phyloP scores from a whole-genome alignment of 352 stramenopile species.

The Pythium insidiosum region DNA sequence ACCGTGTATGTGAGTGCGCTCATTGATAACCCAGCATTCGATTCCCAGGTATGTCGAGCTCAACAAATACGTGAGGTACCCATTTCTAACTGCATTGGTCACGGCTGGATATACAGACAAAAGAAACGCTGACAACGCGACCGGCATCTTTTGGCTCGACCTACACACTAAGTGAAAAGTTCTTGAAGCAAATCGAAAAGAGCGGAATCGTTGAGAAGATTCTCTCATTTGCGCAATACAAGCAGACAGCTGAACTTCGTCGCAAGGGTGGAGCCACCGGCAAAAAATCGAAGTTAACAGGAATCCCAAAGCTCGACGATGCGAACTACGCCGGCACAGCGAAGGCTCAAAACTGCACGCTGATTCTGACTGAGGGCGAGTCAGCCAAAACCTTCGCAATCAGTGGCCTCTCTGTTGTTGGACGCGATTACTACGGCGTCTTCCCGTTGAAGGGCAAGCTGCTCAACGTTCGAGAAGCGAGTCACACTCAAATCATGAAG shows the following conservation, averaged over 20 bases:
- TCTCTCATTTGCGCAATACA: slow-evolving; percentile 88
- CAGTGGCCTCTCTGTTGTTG: slow-evolving; percentile 94
- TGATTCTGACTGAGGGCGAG: slow-evolving; percentile 99
- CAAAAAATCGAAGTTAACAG: slow-evolving; percentile 81
- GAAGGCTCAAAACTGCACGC: slow-evolving; percentile 88
- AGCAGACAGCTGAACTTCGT: slow-evolving; percentile 88
- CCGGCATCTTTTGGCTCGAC: slow-evolving; percentile 80
- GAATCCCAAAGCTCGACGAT: slow-evolving; percentile 97
- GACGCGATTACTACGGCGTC: slow-evolving; percentile 95
- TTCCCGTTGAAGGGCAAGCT: slow-evolving; percentile 97
- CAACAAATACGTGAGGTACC: not conserved
- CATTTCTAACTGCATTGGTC: not conserved
- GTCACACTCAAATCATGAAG: slow-evolving; percentile 92
- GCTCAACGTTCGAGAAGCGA: slow-evolving; percentile 99
- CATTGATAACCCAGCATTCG: slow-evolving; percentile 97
- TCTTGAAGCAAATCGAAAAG: slow-evolving; percentile 84
- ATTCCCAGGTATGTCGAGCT: slow-evolving; percentile 81
- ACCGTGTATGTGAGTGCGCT: slow-evolving; percentile 94
- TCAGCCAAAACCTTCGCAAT: slow-evolving; percentile 97
- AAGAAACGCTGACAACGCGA: slow-evolving; percentile 94
- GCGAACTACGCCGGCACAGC: slow-evolving; percentile 93
- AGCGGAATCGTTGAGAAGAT: slow-evolving; percentile 88
- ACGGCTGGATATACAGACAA: slow-evolving; percentile 70
- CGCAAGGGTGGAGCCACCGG: slow-evolving; percentile 71
- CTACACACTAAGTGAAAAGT: slow-evolving; percentile 81